Evolutionary conservation across 768 basidiomycete species (phyloP), one percentile per base, ranked within the genome.

Genomic region (Lentinula sp.): DNA sequence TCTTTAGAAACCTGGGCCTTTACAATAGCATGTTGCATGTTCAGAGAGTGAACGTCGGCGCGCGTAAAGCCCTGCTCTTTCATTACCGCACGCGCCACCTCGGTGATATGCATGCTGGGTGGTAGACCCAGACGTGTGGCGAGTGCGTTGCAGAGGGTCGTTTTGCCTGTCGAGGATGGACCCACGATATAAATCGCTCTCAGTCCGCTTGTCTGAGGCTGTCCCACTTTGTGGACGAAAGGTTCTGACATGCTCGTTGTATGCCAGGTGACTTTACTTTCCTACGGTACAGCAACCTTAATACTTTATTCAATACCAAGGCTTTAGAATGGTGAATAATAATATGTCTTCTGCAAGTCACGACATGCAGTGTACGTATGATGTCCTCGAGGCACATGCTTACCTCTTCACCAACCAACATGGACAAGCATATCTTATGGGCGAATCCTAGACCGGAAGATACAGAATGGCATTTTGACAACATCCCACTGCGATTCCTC

Each of bases 1-100:
- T 88, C 85, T 54, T 70, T 74, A 35, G 72, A 64, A 61, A 85
- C 62, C 61, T 89, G 85, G 1, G 80, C 82, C 6, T 76, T 61
- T 81, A 87, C 78, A 55, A 90, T 88, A 6, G 81, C 82, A 45
- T 70, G 63, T 69, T 88, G 87, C 87, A 90, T 88, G 61, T 82
- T 76, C 41, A 84, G 67, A 50, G 70, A 76, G 10, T 72, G 75
- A 20, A 83, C 76, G 57, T 85, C 77, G 23, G 76, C 66, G 39
- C 85, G 75, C 18, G 81, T 82, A 65, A 82, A 87, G 0, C 85
- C 85, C 18, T 76, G 74, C 7, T 65, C 66, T 57, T 67, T 72
- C 80, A 90, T 86, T 43, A 88, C 79, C 28, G 72, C 68, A 33
- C 87, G 76, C 2, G 87, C 87, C 20, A 86, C 82, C 69, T 90